phyloP scores from a whole-genome alignment of 495 filamentous ascomycete genomes.

The Penicillium coffeae region DNA sequence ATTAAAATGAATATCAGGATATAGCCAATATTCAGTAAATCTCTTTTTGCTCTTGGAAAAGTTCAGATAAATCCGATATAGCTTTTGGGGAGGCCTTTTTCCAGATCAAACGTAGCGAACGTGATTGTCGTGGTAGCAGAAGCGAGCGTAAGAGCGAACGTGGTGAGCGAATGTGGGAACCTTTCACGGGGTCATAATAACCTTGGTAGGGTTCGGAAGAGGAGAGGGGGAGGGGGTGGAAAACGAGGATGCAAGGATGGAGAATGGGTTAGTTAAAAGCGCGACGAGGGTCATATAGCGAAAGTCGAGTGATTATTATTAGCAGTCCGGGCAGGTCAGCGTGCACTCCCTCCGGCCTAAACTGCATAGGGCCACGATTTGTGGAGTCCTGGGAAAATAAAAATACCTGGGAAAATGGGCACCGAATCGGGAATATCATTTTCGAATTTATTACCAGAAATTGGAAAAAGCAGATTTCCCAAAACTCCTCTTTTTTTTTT shows the following conservation, averaged over 20 bases:
- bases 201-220: slow-evolving; percentile 8
- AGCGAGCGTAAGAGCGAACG: slow-evolving; percentile 48
- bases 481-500: not conserved
- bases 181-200: slow-evolving; percentile 36
- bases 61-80: not conserved
- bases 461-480: not conserved
- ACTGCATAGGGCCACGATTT: slow-evolving; percentile 22
- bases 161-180: slow-evolving; percentile 40
- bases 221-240: slow-evolving; percentile 16
- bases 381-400: slow-evolving; percentile 18
- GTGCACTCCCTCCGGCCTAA: slow-evolving; percentile 20
- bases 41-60: not conserved
- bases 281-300: slow-evolving; percentile 10
- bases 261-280: slow-evolving; percentile 24
- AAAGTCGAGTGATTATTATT: slow-evolving; percentile 26
- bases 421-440: no score
- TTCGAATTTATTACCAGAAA: not conserved
- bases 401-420: not conserved
- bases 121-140: slow-evolving; percentile 39
- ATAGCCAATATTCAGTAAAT: slow-evolving; percentile 10
- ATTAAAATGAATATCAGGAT: slow-evolving; percentile 19
- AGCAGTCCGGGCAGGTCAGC: slow-evolving; percentile 25
- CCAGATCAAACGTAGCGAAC: slow-evolving; percentile 38
- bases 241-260: slow-evolving; percentile 20
- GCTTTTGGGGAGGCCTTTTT: slow-evolving; percentile 9